Evolutionary conservation across 441 rosid genomes (phyloP), one percentile per base, ranked within the genome.

Genomic region (Theobroma grandiflorum): DNA sequence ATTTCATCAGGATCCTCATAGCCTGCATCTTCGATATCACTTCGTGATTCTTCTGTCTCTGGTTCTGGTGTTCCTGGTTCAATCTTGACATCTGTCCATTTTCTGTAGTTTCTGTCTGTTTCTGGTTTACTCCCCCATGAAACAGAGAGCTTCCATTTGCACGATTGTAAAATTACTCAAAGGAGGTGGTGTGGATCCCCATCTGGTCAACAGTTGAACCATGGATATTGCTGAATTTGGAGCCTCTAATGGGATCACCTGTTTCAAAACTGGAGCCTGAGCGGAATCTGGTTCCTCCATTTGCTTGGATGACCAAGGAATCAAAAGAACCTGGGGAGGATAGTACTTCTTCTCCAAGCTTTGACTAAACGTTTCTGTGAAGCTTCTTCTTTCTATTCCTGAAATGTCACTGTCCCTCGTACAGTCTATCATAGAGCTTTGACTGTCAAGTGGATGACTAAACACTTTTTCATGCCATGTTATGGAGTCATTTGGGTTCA

Each of bases 11-110:
- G 90, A 85, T 95, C 96, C 70, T 91, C 98, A 72, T 80, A 75
- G 81, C 87, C 86, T 61, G 80, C 76, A 68, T 97, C 94, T 85
- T 97, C 98, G 35, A 90, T 91, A 81, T 97, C 99, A 47, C 87
- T 90, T 78, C 84, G 91, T 72, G 80, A 80, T 69, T 82, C 78
- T 79, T 90, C 91, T 38, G 72, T 78, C 75, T 88, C 91, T 79
- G 80, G 94, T 78, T 90, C 95, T 18, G 99, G 99, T 55, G 98
- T 76, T 76, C 91, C 84, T 22, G 99, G 99, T 82, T 92, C 97
- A 26, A 26, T 26, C 31, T 26, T 26, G 31, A 26, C 31, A 26
- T 26, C 1, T 26, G 31, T 26, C 31, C 31, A 26, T 26, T 26
- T 26, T 26, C 31, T 26, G 31, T 26, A 26, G 31, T 26, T 26